Evolutionary conservation across 805 yeast species (phyloP), one percentile per base, ranked within the genome.

Genomic region (Scheffersomyces coipomensis): DNA sequence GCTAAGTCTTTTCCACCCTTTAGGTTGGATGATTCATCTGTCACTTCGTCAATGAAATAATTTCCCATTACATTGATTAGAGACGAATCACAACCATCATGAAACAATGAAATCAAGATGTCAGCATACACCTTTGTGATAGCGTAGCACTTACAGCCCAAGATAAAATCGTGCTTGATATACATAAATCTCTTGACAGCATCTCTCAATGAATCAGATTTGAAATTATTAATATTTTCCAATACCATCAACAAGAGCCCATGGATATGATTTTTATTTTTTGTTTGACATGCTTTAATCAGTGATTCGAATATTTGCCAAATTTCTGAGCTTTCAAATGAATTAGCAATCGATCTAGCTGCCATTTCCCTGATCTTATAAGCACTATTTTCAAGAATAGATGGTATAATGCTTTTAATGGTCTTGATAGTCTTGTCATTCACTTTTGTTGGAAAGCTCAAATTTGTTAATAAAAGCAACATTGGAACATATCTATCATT

Each of bases 351-450:
- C 4, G 88, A 77, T 52, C 81, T 72, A 0, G 96, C 87, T 0
- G 96, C 85, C 78, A 87, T 77, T 53, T 90, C 97, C 45, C 99
- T 74, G 7, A 93, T 74, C 51, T 88, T 88, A 96, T 96, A 91
- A 39, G 73, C 66, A 31, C 60, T 60, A 43, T 79, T 76, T 0
- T 66, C 64, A 22, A 90, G 62, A 45, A 83, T 50, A 4, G 38
- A 26, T 12, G 36, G 19, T 11, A 59, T 35, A 9, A 17, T 13
- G 10, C 11, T 13, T 27, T 15, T 27, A 27, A 27, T 27, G 12
- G 29, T 12, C 18, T 18, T 31, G 6, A 37, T 10, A 7, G 23
- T 26, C 9, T 19, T 15, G 8, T 34, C 31, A 2, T 3, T 11
- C 4, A 34, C 16, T 21, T 3, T 13, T 7, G 11, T 6, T 13